Base-by-base conservation (phyloP, 2,329 filamentous ascomycete species). In the Sphaerulina musiva region DNA sequence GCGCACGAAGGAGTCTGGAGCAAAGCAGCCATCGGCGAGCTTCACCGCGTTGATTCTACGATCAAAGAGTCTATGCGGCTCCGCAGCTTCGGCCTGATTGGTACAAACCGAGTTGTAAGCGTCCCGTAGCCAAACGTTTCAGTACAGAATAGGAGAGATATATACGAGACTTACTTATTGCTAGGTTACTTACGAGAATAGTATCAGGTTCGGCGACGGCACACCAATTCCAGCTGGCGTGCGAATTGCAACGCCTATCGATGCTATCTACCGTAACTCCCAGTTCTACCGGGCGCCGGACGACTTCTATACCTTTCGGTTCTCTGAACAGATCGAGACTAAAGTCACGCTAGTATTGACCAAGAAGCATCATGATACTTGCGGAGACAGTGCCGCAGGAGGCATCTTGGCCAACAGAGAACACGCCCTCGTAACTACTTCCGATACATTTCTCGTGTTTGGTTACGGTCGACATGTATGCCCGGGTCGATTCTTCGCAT, bases 401-500 rank as follows among this genome's bases (percentile, higher is more conserved):
- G n/a, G n/a, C n/a, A n/a, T n/a, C n/a, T n/a, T n/a, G n/a, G n/a
- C n/a, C n/a, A n/a, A n/a, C n/a, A n/a, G n/a, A n/a, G n/a, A n/a
- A n/a, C n/a, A n/a, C n/a, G n/a, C n/a, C n/a, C n/a, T n/a, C n/a
- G n/a, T n/a, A n/a, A n/a, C n/a, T n/a, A n/a, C n/a, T n/a, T n/a
- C 46, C 12, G 53, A 51, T 8, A 53, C 53, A 14, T 53, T 38
- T 40, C 26, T 58, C 9, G 26, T 58, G 9, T 66, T 64, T 36
- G 60, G 60, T 1, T 54, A 60, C 31, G 60, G 60, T 0, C 47
- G 58, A 32, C 60, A 64, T 51, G 55, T 55, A 20, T 66, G 64
- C 46, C 60, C 60, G 29, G 74, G 74, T 0, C 68, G 74, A 0
- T 76, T 76, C 69, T 76, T 76, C 57, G 58, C 74, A 12, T 68